phyloP scores from a whole-genome alignment of 371 early-diverging fungal species.

The Gilbertella persicaria region DNA sequence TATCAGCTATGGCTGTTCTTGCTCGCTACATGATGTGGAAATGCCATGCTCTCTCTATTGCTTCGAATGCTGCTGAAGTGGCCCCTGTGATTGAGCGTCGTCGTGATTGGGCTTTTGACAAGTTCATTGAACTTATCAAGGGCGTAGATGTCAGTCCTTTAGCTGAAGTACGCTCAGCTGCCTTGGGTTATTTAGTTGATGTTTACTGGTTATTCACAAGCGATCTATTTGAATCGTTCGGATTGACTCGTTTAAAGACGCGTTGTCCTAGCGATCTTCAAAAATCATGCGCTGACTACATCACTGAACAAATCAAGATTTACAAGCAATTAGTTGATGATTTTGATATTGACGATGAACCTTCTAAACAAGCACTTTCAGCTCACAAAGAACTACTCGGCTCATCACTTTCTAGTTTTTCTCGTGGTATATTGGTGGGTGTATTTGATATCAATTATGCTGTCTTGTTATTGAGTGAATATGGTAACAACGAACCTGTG shows the following conservation, averaged over 20 bases:
- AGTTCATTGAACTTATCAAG: conserved; percentile 23
- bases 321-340: conserved; percentile 19
- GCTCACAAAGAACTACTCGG: conserved; percentile 2
- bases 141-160: conserved; percentile 27
- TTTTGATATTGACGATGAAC: background rate
- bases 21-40: conserved; percentile 52
- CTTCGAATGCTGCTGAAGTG: conserved; percentile 11
- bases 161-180: conserved; percentile 22
- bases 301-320: conserved; percentile 35
- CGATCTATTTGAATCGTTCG: conserved; percentile 42
- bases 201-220: conserved; percentile 61
- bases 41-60: conserved; percentile 23
- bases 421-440: conserved; percentile 40
- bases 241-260: conserved; percentile 35
- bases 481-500: conserved; percentile 34
- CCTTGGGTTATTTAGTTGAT: conserved; percentile 54
- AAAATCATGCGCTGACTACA: conserved; percentile 32
- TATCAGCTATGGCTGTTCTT: conserved; percentile 35
- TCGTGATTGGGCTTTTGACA: conserved; percentile 39
- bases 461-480: conserved; percentile 37
- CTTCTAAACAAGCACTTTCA: background rate
- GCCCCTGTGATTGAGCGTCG: conserved; percentile 26
- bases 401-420: conserved; percentile 26
- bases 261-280: conserved; percentile 45
- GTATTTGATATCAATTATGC: conserved; percentile 47